Evolutionary conservation across 305 asterid genomes (phyloP).

Genomic region (Coffea humblotiana): DNA sequence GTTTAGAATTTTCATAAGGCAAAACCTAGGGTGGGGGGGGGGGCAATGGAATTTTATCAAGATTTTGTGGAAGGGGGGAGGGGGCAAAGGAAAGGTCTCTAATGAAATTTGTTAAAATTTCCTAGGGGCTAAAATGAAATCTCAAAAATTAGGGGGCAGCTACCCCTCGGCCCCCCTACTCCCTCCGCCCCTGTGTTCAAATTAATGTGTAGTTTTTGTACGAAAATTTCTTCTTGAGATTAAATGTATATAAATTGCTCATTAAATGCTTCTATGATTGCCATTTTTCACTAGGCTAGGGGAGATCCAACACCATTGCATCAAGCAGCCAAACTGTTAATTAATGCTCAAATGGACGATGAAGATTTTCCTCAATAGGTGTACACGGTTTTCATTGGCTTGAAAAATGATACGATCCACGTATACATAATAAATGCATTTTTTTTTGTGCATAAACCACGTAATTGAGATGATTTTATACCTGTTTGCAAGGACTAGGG

Average conservation of each 20-base stretch:
- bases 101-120: too few relatives aligned
- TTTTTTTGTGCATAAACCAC: background rate
- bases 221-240: background rate
- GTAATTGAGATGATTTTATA: background rate
- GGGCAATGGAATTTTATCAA: too few relatives aligned
- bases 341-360: constrained; percentile 72
- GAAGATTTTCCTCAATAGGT: constrained; percentile 93
- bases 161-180: too few relatives aligned
- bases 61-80: too few relatives aligned
- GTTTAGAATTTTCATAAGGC: too few relatives aligned
- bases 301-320: constrained; percentile 72
- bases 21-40: too few relatives aligned
- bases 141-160: too few relatives aligned
- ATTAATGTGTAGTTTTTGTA: too few relatives aligned
- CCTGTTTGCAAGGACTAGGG: constrained; percentile 47
- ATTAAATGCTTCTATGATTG: background rate
- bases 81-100: too few relatives aligned
- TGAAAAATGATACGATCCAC: background rate
- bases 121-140: too few relatives aligned
- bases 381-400: background rate
- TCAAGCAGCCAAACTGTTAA: constrained; percentile 69
- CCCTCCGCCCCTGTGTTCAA: too few relatives aligned
- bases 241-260: background rate
- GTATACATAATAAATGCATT: background rate
- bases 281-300: constrained; percentile 38